Conservation (phyloP, 306 rosid genomes). For the Mucuna pruriens region DNA sequence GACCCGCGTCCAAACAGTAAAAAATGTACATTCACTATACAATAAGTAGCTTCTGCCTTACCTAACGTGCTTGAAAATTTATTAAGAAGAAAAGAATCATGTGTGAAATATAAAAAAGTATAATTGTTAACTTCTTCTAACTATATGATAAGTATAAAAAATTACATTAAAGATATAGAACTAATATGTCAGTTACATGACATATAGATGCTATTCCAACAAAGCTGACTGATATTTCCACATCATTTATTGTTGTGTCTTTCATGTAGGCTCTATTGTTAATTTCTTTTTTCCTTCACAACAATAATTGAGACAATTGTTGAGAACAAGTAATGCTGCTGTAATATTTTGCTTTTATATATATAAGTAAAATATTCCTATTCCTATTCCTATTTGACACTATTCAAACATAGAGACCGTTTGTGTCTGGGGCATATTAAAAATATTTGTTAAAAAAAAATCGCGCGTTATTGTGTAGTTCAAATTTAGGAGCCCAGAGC, state of each 20-base stretch:
- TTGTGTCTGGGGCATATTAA: background rate
- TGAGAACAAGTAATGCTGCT: background rate
- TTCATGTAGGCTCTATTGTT: background rate
- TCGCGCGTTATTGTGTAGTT: background rate
- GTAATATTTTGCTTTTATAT: background rate
- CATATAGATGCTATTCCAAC: background rate
- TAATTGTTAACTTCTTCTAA: too few relatives aligned
- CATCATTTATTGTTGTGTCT: background rate
- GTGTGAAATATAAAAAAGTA: too few relatives aligned
- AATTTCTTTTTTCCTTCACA: background rate
- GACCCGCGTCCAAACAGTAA: background rate
- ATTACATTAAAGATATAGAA: too few relatives aligned
- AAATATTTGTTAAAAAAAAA: too few relatives aligned
- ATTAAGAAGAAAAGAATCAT: too few relatives aligned
- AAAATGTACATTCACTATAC: background rate
- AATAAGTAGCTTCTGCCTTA: background rate
- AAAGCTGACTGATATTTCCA: background rate
- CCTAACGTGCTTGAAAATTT: too few relatives aligned
- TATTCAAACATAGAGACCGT: background rate
- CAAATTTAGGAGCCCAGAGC: too few relatives aligned
- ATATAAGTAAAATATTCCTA: too few relatives aligned
- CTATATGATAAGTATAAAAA: too few relatives aligned
- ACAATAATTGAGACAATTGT: background rate
- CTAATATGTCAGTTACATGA: too few relatives aligned
- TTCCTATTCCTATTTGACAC: background rate